Base-by-base conservation (phyloP, 257 asterid species). In the Coffea eugenioides region DNA sequence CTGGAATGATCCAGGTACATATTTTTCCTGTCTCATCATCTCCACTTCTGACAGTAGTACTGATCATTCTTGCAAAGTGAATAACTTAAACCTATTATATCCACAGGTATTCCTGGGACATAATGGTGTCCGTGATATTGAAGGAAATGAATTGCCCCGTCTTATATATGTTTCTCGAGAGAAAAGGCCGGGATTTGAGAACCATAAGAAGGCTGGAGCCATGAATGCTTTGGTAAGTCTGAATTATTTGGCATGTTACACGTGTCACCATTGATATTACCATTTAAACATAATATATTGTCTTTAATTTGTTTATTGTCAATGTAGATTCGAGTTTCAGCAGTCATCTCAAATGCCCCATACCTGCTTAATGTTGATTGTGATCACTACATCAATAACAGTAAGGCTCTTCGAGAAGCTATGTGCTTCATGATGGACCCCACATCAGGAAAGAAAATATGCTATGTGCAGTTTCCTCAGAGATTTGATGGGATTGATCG, bases 391-490 rank as follows among this genome's bases (percentile, higher is more conserved):
- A 92, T 95, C 84, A 95, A 95, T 71, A 95, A 95, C 92, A 86
- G 99, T 82, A 95, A 95, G 88, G 99, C 99, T 77, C 92, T 95
- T 21, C 85, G 99, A 73, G 99, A 95, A 89, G 87, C 98, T 75
- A 95, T 95, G 99, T 95, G 99, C 88, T 95, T 95, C 92, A 91
- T 95, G 98, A 95, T 95, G 99, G 99, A 95, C 83, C 99, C 99
- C 31, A 96, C 94, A 78, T 88, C 99, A 12, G 99, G 99, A 68
- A 95, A 95, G 90, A 93, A 95, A 85, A 93, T 95, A 85, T 95
- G 99, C 83, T 95, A 95, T 49, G 98, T 94, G 82, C 98, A 94
- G 82, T 94, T 94, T 86, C 98, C 98, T 85, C 98, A 94, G 81
- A 88, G 98, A 85, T 94, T 94, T 76, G 98, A 94, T 79, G 98